Base-by-base conservation (phyloP, 768 basidiomycete species). In the Mycena polygramma region DNA sequence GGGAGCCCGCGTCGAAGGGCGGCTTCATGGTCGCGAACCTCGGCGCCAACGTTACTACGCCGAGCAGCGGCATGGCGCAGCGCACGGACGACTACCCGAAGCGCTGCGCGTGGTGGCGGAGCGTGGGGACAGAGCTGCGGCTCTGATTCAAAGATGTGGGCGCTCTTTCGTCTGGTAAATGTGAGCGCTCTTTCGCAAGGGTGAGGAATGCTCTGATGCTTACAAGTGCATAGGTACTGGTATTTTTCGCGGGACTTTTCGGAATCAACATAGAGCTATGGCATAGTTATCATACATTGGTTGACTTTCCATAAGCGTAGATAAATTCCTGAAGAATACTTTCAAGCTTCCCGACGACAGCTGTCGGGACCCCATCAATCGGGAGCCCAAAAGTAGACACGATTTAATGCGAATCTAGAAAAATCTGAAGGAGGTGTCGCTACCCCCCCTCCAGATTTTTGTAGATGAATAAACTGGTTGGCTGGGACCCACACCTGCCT, bases 41-140 rank as follows among this genome's bases (percentile, higher is more conserved):
- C 1, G 59, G 46, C 35, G 22, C 20, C 22, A 45, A 20, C 51
- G n/a, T 35, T 19, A 58, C 49, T 3, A 24, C 20, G 36, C 63
- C 72, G 9, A 60, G 36, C 37, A 71, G 73, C 35, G 64, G 22
- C 17, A 75, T 72, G 71, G 43, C 9, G 2, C 41, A 8, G 0
- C 67, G 71, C n/a, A 36, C 37, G 1, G 64, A 30, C 0, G 71
- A 68, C 45, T 49, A 52, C 19, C 63, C 62, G 8, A 26, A 53
- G 39, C 68, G 71, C 30, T 70, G 60, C 46, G 74, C 71, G 9
- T 75, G 74, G 74, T 75, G 74, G 74, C 55, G 68, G 20, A 75
- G 74, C 66, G 52, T 75, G 14, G 74, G 52, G 11, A 26, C 62
- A 3, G 54, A 62, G 0, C 53, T 75, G 30, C 71, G 74, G 19